A percentile compares a stretch with the other conserved stretches of the same genome.
Evolutionary conservation across 1,139 yeast species (phyloP).

Genomic region (Spencermartinsiella ligniputridi): DNA sequence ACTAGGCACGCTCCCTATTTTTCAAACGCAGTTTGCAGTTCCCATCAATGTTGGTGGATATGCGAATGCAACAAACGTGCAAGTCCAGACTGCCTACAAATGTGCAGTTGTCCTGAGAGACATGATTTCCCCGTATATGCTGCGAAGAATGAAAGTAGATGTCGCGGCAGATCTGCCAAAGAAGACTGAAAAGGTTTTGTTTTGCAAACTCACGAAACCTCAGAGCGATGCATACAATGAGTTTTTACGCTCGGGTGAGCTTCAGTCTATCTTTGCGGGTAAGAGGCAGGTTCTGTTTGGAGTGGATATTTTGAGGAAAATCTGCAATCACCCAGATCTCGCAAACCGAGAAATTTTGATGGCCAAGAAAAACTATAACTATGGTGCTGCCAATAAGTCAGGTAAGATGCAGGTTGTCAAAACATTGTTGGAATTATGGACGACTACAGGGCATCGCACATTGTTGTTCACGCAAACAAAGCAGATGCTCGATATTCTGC

Average conservation of each 20-base stretch:
- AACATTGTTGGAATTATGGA: slow-evolving; percentile 74
- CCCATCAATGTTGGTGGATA: slow-evolving; percentile 98
- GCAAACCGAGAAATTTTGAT: slow-evolving; percentile 51
- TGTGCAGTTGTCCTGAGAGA: slow-evolving; percentile 92
- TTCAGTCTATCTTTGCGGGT: slow-evolving; percentile 68
- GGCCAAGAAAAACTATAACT: slow-evolving; percentile 42
- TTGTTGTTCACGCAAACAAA: slow-evolving; percentile 84
- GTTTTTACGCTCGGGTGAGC: slow-evolving; percentile 72
- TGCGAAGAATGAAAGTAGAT: slow-evolving; percentile 84
- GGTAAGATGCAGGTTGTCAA: slow-evolving; percentile 91
- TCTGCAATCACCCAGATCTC: slow-evolving; percentile 94
- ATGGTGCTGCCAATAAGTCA: slow-evolving; percentile 67
- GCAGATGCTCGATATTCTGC: slow-evolving; percentile 89
- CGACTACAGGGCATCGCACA: slow-evolving; percentile 68
- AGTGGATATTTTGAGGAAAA: slow-evolving; percentile 81
- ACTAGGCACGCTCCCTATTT: slow-evolving; percentile 89
- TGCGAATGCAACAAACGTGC: slow-evolving; percentile 93
- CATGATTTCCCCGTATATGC: slow-evolving; percentile 79
- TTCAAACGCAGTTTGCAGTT: slow-evolving; percentile 83
- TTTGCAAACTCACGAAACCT: slow-evolving; percentile 73
- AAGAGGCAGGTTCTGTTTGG: slow-evolving; percentile 81
- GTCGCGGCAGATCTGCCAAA: slow-evolving; percentile 97
- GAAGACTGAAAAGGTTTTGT: slow-evolving; percentile 88
- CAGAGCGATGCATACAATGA: slow-evolving; percentile 72
- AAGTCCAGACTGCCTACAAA: slow-evolving; percentile 93